phyloP scores from a whole-genome alignment of 371 early-diverging fungal genomes.

The Conidiobolus incongruus region DNA sequence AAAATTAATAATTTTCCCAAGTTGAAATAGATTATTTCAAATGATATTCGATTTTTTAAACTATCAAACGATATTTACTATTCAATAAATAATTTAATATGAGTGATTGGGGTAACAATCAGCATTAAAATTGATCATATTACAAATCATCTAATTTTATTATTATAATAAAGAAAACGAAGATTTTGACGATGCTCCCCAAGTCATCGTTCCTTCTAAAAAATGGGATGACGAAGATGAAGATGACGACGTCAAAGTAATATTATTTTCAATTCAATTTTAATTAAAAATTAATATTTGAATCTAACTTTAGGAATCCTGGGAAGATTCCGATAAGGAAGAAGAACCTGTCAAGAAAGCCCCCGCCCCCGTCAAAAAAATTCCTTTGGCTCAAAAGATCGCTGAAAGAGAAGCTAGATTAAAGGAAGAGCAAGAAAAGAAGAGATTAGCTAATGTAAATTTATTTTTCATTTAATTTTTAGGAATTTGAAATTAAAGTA shows the following conservation, averaged over 20 bases:
- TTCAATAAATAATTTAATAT: conserved; percentile 10
- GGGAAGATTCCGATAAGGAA: conserved; percentile 54
- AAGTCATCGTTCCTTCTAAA: conserved; percentile 17
- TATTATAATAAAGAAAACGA: too few species aligned
- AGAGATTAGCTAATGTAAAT: conserved; percentile 14
- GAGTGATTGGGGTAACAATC: conserved; percentile 42
- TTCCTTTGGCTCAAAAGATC: conserved; percentile 47
- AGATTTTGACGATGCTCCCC: conserved; percentile 13
- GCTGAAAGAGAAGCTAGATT: conserved; percentile 40
- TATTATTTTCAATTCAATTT: neutral
- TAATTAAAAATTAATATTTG: neutral
- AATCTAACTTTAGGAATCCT: conserved; percentile 22
- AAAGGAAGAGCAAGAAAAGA: conserved; percentile 26
- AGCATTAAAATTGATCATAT: neutral
- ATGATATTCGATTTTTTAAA: neutral
- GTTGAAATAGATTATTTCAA: neutral
- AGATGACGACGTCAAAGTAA: conserved; percentile 38
- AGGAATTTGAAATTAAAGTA: too few species aligned
- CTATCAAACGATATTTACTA: neutral
- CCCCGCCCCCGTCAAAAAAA: conserved; percentile 35
- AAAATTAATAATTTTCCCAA: neutral
- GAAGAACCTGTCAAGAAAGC: conserved; percentile 15
- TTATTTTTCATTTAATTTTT: neutral
- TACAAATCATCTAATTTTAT: conserved; percentile 1
- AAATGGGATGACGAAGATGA: conserved; percentile 73